These are phyloP conservation scores for Rhododendron griersonianum DNA, from an alignment of 148 eudicot species.

Conservation along the genomic window DNA sequence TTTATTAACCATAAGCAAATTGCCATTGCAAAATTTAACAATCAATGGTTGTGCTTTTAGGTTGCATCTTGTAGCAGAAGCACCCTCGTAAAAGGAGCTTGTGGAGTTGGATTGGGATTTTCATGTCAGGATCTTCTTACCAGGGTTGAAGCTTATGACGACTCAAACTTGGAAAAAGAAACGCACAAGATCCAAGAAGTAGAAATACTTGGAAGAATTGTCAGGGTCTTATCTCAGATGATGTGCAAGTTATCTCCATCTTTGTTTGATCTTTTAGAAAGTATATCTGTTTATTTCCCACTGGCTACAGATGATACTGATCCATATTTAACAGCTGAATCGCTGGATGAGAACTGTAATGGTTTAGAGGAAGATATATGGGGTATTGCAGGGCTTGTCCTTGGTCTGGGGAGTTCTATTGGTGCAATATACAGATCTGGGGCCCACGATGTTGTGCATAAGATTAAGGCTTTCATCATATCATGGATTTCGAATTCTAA, in stretches of 20 bases:
- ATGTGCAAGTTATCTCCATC: constrained; percentile 43
- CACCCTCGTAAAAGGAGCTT: constrained; percentile 84
- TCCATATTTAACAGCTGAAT: constrained; percentile 24
- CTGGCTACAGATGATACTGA: constrained; percentile 29
- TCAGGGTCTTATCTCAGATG: constrained; percentile 50
- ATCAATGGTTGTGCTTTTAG: constrained; percentile 35
- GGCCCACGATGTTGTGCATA: constrained; percentile 53
- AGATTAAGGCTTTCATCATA: constrained; percentile 48
- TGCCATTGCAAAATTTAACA: neutral
- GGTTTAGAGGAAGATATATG: constrained; percentile 69
- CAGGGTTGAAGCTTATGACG: constrained; percentile 32
- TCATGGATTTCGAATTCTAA: constrained; percentile 56
- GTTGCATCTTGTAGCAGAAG: constrained; percentile 66
- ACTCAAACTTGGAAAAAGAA: constrained; percentile 32
- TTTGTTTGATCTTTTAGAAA: constrained; percentile 38
- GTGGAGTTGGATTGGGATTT: constrained; percentile 89
- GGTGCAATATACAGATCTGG: constrained; percentile 76
- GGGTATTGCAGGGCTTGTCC: constrained; percentile 86
- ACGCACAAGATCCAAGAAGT: constrained; percentile 43
- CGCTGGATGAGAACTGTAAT: constrained; percentile 24
- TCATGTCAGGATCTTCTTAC: constrained; percentile 82
- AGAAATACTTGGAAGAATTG: constrained; percentile 50
- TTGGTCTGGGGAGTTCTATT: constrained; percentile 72
- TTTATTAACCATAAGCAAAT: neutral
- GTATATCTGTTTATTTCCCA: constrained; percentile 39